Evolutionary conservation across 148 eudicot species (phyloP), one percentile per base, ranked within the genome.

Genomic region (Cornus suecica): DNA sequence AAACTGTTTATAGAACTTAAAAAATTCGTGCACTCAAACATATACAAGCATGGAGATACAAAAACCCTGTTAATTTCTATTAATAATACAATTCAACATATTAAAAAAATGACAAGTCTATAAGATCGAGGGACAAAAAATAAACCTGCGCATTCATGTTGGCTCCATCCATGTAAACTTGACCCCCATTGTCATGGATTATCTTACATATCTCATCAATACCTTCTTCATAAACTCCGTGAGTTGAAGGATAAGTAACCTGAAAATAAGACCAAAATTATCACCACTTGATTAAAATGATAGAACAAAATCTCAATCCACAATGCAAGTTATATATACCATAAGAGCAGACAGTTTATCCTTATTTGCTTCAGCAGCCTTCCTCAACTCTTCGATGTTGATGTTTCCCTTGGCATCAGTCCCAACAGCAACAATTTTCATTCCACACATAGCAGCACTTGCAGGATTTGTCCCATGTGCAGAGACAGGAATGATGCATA

Each of bases 141-240:
- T 73, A 25, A 78, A 95, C 99, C 97, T 95, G 99, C 70, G 97
- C 99, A 78, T 95, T 92, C 99, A 92, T 95, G 97, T 95, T 95
- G 63, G 99, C 99, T 76, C 99, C 99, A 87, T 95, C 99, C 99
- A 95, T 95, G 89, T 95, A 95, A 58, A 95, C 99, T 88, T 95
- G 97, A 74, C 97, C 99, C n/a, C 99, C 99, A 72, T 92, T 95
- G 74, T 92, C 99, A 76, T 95, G 97, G 77, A 95, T 92, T 45
- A 95, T 95, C 83, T 89, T 91, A 81, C 97, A 95, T 70, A 95
- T 95, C 82, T 95, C 97, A 80, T 95, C 97, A 82, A 95, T 95
- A 64, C 97, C 97, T 87, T 95, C 99, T 84, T 95, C 99, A 77
- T 95, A 95, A 70, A 95, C 99, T 68, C 99, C 99, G 79, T 95